Percentiles rank a stretch among this genome's conserved stretches.
phyloP scores from a whole-genome alignment of 441 rosid genomes.

The Dalechampia spathulata region DNA sequence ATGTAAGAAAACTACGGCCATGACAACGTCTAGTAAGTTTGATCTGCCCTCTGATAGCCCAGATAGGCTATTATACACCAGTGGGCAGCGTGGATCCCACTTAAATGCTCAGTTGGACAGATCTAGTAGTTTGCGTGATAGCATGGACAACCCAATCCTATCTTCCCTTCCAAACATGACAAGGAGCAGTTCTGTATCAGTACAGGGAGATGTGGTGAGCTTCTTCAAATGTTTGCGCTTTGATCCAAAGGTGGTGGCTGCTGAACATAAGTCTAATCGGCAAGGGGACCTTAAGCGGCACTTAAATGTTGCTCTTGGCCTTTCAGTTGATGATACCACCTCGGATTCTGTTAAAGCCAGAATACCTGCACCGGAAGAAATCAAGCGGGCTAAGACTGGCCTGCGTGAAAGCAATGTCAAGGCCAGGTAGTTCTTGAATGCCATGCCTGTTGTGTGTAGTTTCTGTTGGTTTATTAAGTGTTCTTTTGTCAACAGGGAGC shows the following conservation, averaged over 20 bases:
- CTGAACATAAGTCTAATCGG: constrained; percentile 71
- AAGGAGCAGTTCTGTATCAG: constrained; percentile 51
- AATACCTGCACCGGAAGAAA: constrained; percentile 67
- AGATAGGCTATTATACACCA: constrained; percentile 61
- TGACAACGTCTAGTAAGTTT: constrained; percentile 86
- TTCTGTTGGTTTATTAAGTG: constrained; percentile 26
- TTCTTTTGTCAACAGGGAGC: constrained; percentile 64
- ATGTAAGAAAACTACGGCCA: constrained; percentile 49
- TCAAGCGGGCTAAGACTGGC: constrained; percentile 62
- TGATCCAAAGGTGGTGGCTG: constrained; percentile 70
- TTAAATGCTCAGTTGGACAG: constrained; percentile 70
- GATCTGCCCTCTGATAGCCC: constrained; percentile 84
- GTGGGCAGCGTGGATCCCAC: constrained; percentile 83
- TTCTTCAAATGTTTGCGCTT: constrained; percentile 70
- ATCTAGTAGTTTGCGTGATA: constrained; percentile 83
- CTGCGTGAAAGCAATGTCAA: constrained; percentile 60
- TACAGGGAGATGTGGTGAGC: constrained; percentile 63
- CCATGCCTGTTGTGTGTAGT: constrained; percentile 12
- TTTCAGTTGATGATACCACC: constrained; percentile 69
- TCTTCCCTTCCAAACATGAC: constrained; percentile 66
- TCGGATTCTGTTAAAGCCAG: constrained; percentile 55
- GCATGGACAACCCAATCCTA: constrained; percentile 59
- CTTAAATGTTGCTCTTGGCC: constrained; percentile 66
- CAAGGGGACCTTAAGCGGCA: constrained; percentile 72
- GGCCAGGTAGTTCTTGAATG: constrained; percentile 65